Base-by-base conservation (phyloP, 2,329 filamentous ascomycete species). In the Thermoascus crustaceus region DNA sequence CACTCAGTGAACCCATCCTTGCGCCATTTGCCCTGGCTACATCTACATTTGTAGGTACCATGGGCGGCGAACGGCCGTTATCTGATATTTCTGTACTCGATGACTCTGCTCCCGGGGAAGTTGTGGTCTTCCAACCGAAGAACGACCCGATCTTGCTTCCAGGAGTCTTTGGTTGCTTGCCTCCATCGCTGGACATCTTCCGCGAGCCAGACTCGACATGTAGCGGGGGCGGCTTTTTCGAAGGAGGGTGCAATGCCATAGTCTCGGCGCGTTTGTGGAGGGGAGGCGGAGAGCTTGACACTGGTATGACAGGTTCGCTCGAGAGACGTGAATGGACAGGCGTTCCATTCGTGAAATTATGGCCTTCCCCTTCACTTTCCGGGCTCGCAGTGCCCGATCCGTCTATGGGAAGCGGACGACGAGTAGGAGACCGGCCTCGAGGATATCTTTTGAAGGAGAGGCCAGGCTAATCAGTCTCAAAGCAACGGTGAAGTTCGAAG, bases 231-330 rank as follows among this genome's bases (percentile, higher is more conserved):
- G 65, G 63, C 27, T 54, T 52, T 37, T 57, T 59, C 25, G 55
- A 41, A 16, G 57, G 56, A 9, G 59, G 57, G 43, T 68, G 64
- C 38, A 68, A 49, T 31, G 62, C 64, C 66, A 68, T 69, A 24
- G 57, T 63, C 38, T 53, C 50, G 30, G 61, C 49, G 31, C 61
- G 55, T 44, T 55, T 53, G 37, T 54, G 49, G 35, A 53, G 43
- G 82, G 40, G 76, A 70, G 52, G 79, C 73, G 36, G 85, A 81
- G 48, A 95, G 80, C 22, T 82, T 83, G 40, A 81, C 81, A 47
- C 79, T 72, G 33, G 76, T 66, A 65, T 58, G 41, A 63, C 55
- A 16, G 63, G 61, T 49, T 66, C 61, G 49, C 60, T 66, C 41
- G 58, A 54, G 40, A 66, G 56, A 51, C 62, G 61, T 40, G 48